Percentiles rank a stretch among this genome's conserved stretches.
phyloP scores from a whole-genome alignment of 192 early-diverging fungal genomes.

The Jimgerdemannia flammicorona region DNA sequence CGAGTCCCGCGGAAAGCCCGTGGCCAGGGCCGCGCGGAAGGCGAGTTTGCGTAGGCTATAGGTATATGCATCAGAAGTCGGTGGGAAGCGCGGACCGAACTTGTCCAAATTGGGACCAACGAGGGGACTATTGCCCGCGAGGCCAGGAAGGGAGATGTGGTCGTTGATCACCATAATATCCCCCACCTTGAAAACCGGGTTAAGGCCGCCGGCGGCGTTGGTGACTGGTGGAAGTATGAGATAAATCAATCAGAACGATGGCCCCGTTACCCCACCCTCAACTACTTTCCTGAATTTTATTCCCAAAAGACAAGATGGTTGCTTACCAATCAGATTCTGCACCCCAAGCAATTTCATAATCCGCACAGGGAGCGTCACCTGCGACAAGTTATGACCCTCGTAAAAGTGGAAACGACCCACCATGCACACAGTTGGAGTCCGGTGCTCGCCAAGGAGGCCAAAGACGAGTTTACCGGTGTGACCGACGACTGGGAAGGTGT shows the following conservation, averaged over 20 bases:
- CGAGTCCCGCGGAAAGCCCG: constrained; percentile 36
- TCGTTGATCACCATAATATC: constrained; percentile 80
- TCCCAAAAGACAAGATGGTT: not conserved
- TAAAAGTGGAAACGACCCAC: constrained; percentile 91
- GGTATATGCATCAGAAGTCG: constrained; percentile 83
- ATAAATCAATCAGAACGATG: not conserved
- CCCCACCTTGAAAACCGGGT: constrained; percentile 72
- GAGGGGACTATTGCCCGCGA: constrained; percentile 75
- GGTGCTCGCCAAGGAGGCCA: constrained; percentile 67
- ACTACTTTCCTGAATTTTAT: too few relatives aligned
- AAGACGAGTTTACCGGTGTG: constrained; percentile 83
- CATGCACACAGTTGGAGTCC: constrained; percentile 69
- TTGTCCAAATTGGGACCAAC: constrained; percentile 77
- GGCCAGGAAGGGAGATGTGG: constrained; percentile 72
- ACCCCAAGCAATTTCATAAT: constrained; percentile 82
- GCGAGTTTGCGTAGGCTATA: constrained; percentile 70
- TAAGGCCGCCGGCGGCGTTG: constrained; percentile 83
- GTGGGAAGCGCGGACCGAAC: constrained; percentile 86
- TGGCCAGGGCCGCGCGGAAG: constrained; percentile 53
- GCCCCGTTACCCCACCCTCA: too few relatives aligned
- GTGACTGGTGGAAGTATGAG: constrained; percentile 50
- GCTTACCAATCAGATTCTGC: constrained; percentile 60
- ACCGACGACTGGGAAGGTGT: constrained; percentile 45
- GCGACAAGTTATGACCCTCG: constrained; percentile 79
- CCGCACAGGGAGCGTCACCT: constrained; percentile 82